Base-by-base conservation (phyloP, 768 basidiomycete genomes). In the Russula griseocarnosa region DNA sequence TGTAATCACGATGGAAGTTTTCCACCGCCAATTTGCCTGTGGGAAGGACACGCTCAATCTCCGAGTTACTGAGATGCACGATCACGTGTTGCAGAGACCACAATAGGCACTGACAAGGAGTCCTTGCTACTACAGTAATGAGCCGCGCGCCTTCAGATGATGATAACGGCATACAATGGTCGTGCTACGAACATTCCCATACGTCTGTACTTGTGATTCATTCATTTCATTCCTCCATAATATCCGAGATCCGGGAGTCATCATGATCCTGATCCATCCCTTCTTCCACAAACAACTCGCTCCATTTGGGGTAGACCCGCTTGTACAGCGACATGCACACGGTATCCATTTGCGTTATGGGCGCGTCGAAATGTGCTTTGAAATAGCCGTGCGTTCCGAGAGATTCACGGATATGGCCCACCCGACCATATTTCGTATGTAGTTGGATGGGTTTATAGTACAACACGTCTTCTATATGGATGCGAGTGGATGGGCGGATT, bases 301-400 rank as follows among this genome's bases (percentile, higher is more conserved):
- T 79, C 88, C 93, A 98, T 73, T 87, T 90, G 11, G 96, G 96
- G 75, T 84, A 98, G 61, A 94, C 87, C 47, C 97, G 82, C 77
- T 98, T 99, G 78, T 99, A 98, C 62, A 99, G 72, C 51, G 87
- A 86, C 88, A 98, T 89, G 74, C 94, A 97, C 61, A 98, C 83
- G 18, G 94, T 96, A 69, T 98, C 97, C 94, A 97, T 96, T 78
- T 94, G 93, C 71, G 83, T 88, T 69, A 98, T 86, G 24, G 90
- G 92, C 16, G 91, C 92, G 72, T 97, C 94, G 75, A 94, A 94
- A 73, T 92, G 84, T 20, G 94, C 95, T 79, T 98, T 98, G 82
- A 94, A 93, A 76, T 98, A 77, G 34, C 96, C 97, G 71, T 99
- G 96, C 34, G 94, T 98, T 53, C 96, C 96, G 20, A 99, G 86